Evolutionary conservation across 2,329 filamentous ascomycete genomes (phyloP).

Genomic region (Aspergillus sp.): DNA sequence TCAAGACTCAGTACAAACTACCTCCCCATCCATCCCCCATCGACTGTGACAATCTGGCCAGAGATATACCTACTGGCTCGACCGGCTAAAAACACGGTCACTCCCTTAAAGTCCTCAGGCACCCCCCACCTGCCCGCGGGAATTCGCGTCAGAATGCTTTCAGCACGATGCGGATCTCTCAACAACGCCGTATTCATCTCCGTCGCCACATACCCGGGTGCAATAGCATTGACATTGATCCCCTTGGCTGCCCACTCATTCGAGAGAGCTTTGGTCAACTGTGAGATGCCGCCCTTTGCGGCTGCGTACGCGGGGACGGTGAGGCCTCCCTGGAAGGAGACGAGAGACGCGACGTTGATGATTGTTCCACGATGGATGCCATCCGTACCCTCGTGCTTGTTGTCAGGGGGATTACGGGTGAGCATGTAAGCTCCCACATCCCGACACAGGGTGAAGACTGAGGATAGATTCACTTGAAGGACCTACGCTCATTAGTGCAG

Average conservation of each 20-base stretch:
- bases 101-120: constrained; percentile 82
- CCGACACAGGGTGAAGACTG: constrained; percentile 55
- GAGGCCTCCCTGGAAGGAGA: constrained; percentile 78
- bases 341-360: constrained; percentile 75
- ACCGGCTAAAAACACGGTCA: constrained; percentile 67
- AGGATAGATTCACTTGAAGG: constrained; percentile 73
- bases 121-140: constrained; percentile 75
- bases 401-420: constrained; percentile 7
- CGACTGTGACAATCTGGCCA: constrained; percentile 73
- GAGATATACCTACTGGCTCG: constrained; percentile 71
- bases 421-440: constrained; percentile 18
- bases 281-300: constrained; percentile 73
- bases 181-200: constrained; percentile 87
- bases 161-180: constrained; percentile 58
- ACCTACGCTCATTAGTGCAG: constrained; percentile 38
- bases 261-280: constrained; percentile 73
- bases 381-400: background rate
- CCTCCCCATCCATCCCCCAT: constrained; percentile 89
- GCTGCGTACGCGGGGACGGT: constrained; percentile 85
- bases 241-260: constrained; percentile 78
- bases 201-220: constrained; percentile 81
- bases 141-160: constrained; percentile 69
- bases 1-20: constrained; percentile 30
- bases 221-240: constrained; percentile 78
- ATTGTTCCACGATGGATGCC: constrained; percentile 37